Base-by-base conservation (phyloP, 2,329 filamentous ascomycete genomes). In the Fusarium anguioides region DNA sequence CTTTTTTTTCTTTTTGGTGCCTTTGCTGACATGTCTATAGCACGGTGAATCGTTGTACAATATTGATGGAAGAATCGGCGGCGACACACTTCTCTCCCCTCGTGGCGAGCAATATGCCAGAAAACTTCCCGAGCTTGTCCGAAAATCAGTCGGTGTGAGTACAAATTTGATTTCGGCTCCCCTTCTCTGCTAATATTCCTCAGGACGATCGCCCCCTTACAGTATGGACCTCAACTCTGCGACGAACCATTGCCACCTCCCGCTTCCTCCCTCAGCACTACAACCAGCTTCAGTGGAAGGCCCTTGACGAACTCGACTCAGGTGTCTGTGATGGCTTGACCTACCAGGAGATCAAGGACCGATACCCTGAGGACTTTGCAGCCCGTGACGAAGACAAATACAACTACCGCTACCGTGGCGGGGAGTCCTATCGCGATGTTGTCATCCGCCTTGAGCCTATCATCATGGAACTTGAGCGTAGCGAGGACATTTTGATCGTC, bases 361-460 rank as follows among this genome's bases (percentile, higher is more conserved):
- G 87, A 53, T 98, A 93, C 76, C 96, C 96, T 0, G 94, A 97
- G 71, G 96, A 99, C 81, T 99, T 99, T 81, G 89, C 89, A 47
- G 94, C 95, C 31, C 93, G 96, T 65, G 96, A 99, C 78, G 93
- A 97, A 70, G 96, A 99, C 84, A 99, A 99, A 81, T 98, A 98
- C 87, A 98, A 99, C 82, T 99, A 99, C 81, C 93, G 96, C 57
- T 99, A 99, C 80, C 91, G 96, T 7, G 96, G 96, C 66, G 96
- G 96, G 52, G 96, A 99, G 81, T 96, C 92, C 63, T 90, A 99
- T 79, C 92, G 95, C 55, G 96, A 99, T 75, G 95, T 99, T 2
- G 96, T 99, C 37, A 98, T 97, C 74, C 93, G 96, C 1, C 89
- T 99, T 1, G 96, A 99, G 76, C 96, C 96, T 64, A 99, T 99